Evolutionary conservation across 495 filamentous ascomycete species (phyloP).

Genomic region (Bryoglossum gracile): DNA sequence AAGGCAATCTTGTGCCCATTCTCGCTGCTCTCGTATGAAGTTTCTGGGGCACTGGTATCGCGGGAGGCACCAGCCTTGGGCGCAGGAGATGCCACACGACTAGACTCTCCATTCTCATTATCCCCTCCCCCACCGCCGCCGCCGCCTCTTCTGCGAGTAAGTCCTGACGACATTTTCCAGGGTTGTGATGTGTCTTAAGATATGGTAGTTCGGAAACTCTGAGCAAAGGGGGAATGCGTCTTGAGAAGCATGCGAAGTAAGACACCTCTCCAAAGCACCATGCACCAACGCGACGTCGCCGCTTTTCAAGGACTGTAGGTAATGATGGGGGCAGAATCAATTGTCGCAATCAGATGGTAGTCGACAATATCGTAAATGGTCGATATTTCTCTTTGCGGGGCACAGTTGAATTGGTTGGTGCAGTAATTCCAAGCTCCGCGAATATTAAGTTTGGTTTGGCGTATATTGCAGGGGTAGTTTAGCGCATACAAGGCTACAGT

Average conservation of each 20-base stretch:
- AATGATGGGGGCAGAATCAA: too few relatives aligned
- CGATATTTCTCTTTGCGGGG: too few relatives aligned
- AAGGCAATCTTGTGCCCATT: conserved; percentile 99
- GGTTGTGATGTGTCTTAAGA: conserved; percentile 7
- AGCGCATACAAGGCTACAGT: neutral
- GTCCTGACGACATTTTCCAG: conserved; percentile 56
- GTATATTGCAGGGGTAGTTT: neutral
- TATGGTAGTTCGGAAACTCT: conserved; percentile 1
- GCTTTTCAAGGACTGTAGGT: too few relatives aligned
- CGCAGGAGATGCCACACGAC: conserved; percentile 62
- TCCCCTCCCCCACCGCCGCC: conserved; percentile 46
- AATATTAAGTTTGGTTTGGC: too few relatives aligned
- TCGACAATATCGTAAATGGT: too few relatives aligned
- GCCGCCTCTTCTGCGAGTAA: conserved; percentile 68
- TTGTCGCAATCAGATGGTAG: too few relatives aligned
- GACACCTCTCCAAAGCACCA: conserved; percentile 8
- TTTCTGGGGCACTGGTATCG: conserved; percentile 69
- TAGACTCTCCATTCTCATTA: conserved; percentile 48
- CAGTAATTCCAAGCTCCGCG: conserved; percentile 2
- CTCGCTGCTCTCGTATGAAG: conserved; percentile 84
- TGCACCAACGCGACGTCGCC: conserved; percentile 4
- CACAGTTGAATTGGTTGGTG: neutral
- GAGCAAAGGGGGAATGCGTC: conserved; percentile 14
- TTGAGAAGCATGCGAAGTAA: conserved; percentile 16
- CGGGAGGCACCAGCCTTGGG: conserved; percentile 48